phyloP scores from a whole-genome alignment of 768 basidiomycete genomes.

The Phallus indusiatus region DNA sequence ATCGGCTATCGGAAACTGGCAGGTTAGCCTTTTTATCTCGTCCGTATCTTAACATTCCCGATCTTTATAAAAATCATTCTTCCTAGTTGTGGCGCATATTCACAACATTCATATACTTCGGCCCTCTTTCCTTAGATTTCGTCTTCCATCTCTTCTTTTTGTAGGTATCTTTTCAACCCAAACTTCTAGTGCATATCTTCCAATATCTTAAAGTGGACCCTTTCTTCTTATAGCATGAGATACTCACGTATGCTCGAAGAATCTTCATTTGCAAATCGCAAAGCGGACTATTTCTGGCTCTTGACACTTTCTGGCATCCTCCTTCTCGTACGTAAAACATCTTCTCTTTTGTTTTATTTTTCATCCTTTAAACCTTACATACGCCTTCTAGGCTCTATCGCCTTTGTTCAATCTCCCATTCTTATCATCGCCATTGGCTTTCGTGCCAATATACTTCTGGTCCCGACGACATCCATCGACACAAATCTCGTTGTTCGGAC shows the following conservation, averaged over 20 bases:
- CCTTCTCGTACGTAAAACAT: slow-evolving; percentile 61
- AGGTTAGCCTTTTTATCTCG: slow-evolving; percentile 37
- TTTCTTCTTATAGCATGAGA: slow-evolving; percentile 61
- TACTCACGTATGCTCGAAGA: slow-evolving; percentile 97
- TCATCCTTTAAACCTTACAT: slow-evolving; percentile 1
- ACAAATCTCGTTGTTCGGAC: slow-evolving; percentile 92
- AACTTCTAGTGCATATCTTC: neutral
- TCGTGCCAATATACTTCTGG: slow-evolving; percentile 97
- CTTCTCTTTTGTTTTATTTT: slow-evolving; percentile 10
- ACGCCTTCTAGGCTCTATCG: slow-evolving; percentile 50
- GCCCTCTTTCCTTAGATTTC: slow-evolving; percentile 85
- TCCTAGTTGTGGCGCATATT: slow-evolving; percentile 77
- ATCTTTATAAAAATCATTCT: slow-evolving; percentile 12
- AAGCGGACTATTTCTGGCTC: slow-evolving; percentile 94
- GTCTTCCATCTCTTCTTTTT: slow-evolving; percentile 99
- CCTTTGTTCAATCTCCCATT: slow-evolving; percentile 89
- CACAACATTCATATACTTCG: slow-evolving; percentile 96
- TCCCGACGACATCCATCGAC: slow-evolving; percentile 88
- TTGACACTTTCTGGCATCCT: slow-evolving; percentile 74
- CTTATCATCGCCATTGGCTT: slow-evolving; percentile 86
- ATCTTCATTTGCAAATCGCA: slow-evolving; percentile 83
- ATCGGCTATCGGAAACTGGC: slow-evolving; percentile 69
- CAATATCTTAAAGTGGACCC: neutral
- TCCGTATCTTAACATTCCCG: neutral
- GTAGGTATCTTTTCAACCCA: slow-evolving; percentile 41